Percentiles rank a stretch among this genome's conserved stretches.
Conservation (phyloP, 768 basidiomycete genomes). For the Suillus luteus region DNA sequence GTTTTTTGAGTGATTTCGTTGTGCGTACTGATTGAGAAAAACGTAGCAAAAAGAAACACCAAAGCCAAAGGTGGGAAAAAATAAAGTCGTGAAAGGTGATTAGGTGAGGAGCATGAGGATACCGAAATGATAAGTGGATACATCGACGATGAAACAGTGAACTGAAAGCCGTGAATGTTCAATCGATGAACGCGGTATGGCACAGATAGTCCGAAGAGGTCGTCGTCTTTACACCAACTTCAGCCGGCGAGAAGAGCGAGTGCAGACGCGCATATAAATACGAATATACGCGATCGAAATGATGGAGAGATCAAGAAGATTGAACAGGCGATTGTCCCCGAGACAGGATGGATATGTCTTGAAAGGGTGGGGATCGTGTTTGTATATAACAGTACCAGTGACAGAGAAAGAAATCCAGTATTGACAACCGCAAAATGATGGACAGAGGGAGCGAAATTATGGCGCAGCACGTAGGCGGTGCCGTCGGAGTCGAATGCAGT, state of each 20-base stretch:
- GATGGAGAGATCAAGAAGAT: constrained; percentile 26
- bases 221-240: constrained; percentile 21
- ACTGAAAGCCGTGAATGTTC: constrained; percentile 32
- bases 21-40: constrained; percentile 33
- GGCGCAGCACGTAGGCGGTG: constrained; percentile 37
- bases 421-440: constrained; percentile 38
- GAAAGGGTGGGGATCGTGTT: constrained; percentile 32
- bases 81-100: constrained; percentile 41
- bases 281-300: constrained; percentile 30
- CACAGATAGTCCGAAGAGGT: constrained; percentile 37
- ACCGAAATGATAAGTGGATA: constrained; percentile 34
- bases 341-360: constrained; percentile 72
- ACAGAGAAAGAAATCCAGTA: constrained; percentile 32
- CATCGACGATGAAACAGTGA: constrained; percentile 32
- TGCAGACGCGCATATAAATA: constrained; percentile 32
- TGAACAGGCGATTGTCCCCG: constrained; percentile 40
- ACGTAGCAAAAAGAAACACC: constrained; percentile 40
- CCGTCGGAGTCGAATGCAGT: constrained; percentile 33
- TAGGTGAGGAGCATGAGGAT: constrained; percentile 37
- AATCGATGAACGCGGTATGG: constrained; percentile 39
- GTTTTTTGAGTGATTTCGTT: constrained; percentile 38
- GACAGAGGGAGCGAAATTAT: constrained; percentile 44
- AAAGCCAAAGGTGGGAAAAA: constrained; percentile 31
- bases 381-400: constrained; percentile 25
- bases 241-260: constrained; percentile 14